A percentile compares a stretch with the other conserved stretches of the same genome.
Evolutionary conservation across 257 asterid species (phyloP).

Genomic region (Schizonepeta tenuifolia): DNA sequence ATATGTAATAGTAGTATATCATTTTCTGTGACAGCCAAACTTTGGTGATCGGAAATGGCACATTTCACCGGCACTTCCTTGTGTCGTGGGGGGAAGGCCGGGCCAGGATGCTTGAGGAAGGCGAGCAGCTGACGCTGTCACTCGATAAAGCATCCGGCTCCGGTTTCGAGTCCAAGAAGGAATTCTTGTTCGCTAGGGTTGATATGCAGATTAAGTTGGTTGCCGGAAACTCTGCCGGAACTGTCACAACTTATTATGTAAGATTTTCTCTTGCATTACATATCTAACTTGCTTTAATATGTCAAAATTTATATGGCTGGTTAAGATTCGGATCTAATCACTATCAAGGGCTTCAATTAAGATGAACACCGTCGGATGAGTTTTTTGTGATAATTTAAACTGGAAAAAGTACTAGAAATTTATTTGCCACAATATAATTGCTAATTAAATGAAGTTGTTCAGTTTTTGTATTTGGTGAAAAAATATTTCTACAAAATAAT

Average conservation of each 20-base stretch:
- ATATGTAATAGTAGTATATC: not conserved
- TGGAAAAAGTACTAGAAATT: too few species aligned
- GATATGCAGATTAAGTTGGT: constrained; percentile 74
- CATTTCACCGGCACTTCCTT: constrained; percentile 58
- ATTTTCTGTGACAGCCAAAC: constrained; percentile 25
- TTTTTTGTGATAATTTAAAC: too few species aligned
- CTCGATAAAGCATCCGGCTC: constrained; percentile 61
- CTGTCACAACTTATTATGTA: constrained; percentile 76
- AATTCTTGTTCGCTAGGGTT: constrained; percentile 52
- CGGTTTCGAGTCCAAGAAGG: constrained; percentile 69
- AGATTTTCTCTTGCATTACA: constrained; percentile 16
- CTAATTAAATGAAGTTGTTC: too few species aligned
- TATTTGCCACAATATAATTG: too few species aligned
- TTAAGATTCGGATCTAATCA: too few species aligned
- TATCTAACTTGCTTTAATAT: not conserved
- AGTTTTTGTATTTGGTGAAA: not conserved
- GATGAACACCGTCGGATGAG: too few species aligned
- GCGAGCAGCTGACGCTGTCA: constrained; percentile 60
- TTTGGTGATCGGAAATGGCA: constrained; percentile 46
- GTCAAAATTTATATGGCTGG: too few species aligned
- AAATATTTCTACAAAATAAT: not conserved
- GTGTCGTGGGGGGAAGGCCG: constrained; percentile 65
- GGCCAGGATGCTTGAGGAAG: constrained; percentile 49
- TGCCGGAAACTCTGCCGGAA: constrained; percentile 78
- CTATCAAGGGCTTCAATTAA: too few species aligned